Base-by-base conservation (phyloP, 2,329 filamentous ascomycete species). In the Orbilia quercus region DNA sequence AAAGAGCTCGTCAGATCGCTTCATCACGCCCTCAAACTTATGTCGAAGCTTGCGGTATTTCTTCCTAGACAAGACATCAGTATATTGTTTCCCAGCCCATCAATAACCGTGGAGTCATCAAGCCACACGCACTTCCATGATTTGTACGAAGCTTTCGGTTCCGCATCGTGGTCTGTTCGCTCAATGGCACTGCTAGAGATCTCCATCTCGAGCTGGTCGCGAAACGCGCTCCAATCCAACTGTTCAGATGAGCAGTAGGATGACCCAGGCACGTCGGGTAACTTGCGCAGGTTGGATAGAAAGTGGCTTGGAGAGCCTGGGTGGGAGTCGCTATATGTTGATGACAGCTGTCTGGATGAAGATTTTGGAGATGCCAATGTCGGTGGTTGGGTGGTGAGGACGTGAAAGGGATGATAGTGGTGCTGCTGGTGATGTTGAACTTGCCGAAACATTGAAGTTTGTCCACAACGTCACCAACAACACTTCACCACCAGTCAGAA, bases 31-130 rank as follows among this genome's bases (percentile, higher is more conserved):
- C 77, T 95, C 90, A 79, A 95, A 96, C 25, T 85, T 84, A 80
- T 90, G 85, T 82, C 90, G 89, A 88, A 95, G 91, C 85, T 96
- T 96, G 78, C 90, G 90, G 81, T 96, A 99, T 84, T 99, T 99
- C 83, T 96, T 96, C 79, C 87, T 89, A 80, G 89, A 50, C n/a
- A 18, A n/a, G 20, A 22, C 5, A 38, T 69, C 44, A 69, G 58
- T 55, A 62, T 55, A 87, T 2, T 83, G 85, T 78, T n/a, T n/a
- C n/a, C 82, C 83, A 80, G 82, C 77, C 84, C 83, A 2, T 18
- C 31, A 18, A 40, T 45, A n/a, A 83, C 82, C 55, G 76, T 76
- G 9, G 7, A 9, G 11, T 7, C 4, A 6, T n/a, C 40, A n/a
- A 22, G 18, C 45, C 45, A 64, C 36, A 76, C 78, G 53, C 78